Base-by-base conservation (phyloP, 75 land plant genomes). In the Chamaecyparis obtusa region DNA sequence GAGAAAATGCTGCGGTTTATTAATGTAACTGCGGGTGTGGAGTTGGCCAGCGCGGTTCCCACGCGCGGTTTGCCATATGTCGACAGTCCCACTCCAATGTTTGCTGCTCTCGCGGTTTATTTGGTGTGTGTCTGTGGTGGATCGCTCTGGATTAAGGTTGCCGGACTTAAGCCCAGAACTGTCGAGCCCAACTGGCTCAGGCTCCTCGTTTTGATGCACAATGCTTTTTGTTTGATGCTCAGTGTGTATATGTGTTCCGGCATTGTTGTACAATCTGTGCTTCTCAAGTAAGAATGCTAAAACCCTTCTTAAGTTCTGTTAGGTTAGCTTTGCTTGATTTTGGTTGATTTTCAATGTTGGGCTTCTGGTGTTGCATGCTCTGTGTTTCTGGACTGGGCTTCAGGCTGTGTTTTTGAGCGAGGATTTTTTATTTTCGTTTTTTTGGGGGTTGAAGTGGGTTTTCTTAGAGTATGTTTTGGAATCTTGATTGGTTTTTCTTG, bases 241-340 rank as follows among this genome's bases (percentile, higher is more conserved):
- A 91, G 91, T 48, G 56, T 89, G 35, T 91, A 91, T 69, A 91
- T 91, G 91, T 91, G 90, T 41, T 48, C 87, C 8, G 88, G 90
- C 46, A 89, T 91, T 84, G 51, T 46, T 41, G 15, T 13, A 14
- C 83, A 81, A 30, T 81, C 83, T 19, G 10, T 81, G 11, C 83
- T 30, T 11, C 83, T 81, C 83, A 81, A 44, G 83, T 81, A 81
- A 81, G 83, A 36, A 39, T 21, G 49, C 83, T 44, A 10, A 81
- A 78, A 78, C 81, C 81, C 43, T 7, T 19, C 81, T 78, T 81
- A 44, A 81, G 46, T 51, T 51, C 83, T 81, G 15, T 15, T 32
- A 33, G 54, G 54, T 51, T 51, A 11, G 54, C 2, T 32, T 33
- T 30, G 33, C 8, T 19, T 27, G n/a, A 71, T 32, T 5, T 30